phyloP scores from a whole-genome alignment of 1,284 basidiomycete genomes.

The Chalciporus sp. region DNA sequence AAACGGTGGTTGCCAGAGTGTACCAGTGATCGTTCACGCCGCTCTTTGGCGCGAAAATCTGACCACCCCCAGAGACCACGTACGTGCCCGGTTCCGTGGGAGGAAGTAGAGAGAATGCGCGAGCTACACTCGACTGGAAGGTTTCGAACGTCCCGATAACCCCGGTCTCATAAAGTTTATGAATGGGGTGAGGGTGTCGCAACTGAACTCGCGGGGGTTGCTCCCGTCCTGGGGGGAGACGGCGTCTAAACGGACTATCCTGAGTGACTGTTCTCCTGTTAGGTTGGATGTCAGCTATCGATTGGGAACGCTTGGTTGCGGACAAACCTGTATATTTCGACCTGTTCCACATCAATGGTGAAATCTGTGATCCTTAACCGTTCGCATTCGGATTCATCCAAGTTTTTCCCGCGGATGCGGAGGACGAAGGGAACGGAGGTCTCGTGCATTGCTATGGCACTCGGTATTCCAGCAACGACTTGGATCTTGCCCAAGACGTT shows the following conservation, averaged over 20 bases:
- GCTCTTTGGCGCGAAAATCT: slow-evolving; percentile 40
- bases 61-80: slow-evolving; percentile 45
- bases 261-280: slow-evolving; percentile 43
- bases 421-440: slow-evolving; percentile 53
- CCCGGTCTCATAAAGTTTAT: slow-evolving; percentile 56
- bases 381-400: slow-evolving; percentile 48
- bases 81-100: slow-evolving; percentile 46
- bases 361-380: slow-evolving; percentile 58
- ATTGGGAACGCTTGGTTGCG: slow-evolving; percentile 1
- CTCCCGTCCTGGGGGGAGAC: slow-evolving; percentile 51
- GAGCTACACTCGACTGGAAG: slow-evolving; percentile 29
- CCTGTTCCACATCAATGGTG: slow-evolving; percentile 57
- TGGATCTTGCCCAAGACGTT: slow-evolving; percentile 63
- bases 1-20: slow-evolving; percentile 57
- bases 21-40: slow-evolving; percentile 52
- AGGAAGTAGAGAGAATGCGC: slow-evolving; percentile 58
- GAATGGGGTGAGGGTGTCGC: slow-evolving; percentile 52
- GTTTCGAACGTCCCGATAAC: slow-evolving; percentile 37
- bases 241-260: slow-evolving; percentile 48
- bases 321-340: slow-evolving; percentile 64
- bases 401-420: slow-evolving; percentile 57
- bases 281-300: slow-evolving; percentile 8
- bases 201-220: slow-evolving; percentile 69
- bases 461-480: slow-evolving; percentile 61
- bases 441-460: slow-evolving; percentile 49